A percentile compares a stretch with the other conserved stretches of the same genome.
Evolutionary conservation across 305 asterid species (phyloP).

Genomic region (Euphrasia arctica): DNA sequence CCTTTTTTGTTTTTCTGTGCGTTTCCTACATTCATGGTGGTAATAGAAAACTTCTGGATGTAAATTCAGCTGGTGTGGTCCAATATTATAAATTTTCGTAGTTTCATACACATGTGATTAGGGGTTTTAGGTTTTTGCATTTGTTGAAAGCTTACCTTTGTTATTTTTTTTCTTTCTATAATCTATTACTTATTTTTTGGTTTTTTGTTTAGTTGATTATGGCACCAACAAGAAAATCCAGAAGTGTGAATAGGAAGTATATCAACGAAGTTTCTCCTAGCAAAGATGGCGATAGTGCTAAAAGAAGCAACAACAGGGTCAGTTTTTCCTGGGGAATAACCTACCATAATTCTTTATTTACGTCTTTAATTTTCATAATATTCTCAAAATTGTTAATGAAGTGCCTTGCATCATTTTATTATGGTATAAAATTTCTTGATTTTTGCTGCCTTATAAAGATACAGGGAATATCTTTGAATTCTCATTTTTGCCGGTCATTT

Average conservation of each 20-base stretch:
- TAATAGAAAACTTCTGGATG: constrained; percentile 2
- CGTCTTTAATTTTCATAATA: constrained; percentile 25
- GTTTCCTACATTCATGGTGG: constrained; percentile 10
- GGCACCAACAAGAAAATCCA: constrained; percentile 76
- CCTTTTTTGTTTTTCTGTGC: constrained; percentile 15
- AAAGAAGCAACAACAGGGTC: constrained; percentile 63
- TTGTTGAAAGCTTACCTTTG: background rate
- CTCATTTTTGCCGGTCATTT: constrained; percentile 14
- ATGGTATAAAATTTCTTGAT: constrained; percentile 17
- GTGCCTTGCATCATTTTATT: constrained; percentile 16
- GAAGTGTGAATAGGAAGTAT: constrained; percentile 60
- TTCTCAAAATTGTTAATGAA: constrained; percentile 19
- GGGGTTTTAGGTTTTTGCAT: constrained; percentile 9
- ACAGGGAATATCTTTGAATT: constrained; percentile 10
- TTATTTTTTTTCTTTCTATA: background rate
- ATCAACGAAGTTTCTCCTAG: constrained; percentile 58
- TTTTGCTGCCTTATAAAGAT: constrained; percentile 21
- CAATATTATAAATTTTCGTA: constrained; percentile 10
- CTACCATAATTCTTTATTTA: constrained; percentile 13
- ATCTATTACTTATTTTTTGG: constrained; percentile 5
- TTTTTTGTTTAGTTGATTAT: constrained; percentile 36
- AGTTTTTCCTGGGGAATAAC: constrained; percentile 33
- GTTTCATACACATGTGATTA: constrained; percentile 10
- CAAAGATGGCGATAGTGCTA: constrained; percentile 56
- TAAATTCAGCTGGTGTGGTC: constrained; percentile 21